A percentile compares a stretch with the other conserved stretches of the same genome.
These are phyloP conservation scores for Schizochytrium sp. DNA, from an alignment of 108 stramenopile species.

Conservation along the genomic window DNA sequence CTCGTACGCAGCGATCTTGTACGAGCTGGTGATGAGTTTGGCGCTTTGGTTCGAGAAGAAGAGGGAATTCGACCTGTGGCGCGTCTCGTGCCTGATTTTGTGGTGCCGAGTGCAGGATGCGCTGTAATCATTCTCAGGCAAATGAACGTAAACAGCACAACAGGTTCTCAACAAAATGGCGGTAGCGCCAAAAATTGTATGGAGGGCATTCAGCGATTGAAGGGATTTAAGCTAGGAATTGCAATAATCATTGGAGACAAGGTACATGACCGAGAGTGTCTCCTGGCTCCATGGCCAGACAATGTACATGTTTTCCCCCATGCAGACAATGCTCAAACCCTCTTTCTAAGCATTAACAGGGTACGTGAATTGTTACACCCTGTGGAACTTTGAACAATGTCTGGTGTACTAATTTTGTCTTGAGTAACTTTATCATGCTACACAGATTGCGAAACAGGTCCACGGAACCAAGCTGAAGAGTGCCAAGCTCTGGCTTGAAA, in stretches of 20 bases:
- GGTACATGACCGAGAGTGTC: not conserved
- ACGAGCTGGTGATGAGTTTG: not conserved
- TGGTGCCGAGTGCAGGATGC: conserved; percentile 31
- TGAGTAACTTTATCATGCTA: not conserved
- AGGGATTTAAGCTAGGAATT: not conserved
- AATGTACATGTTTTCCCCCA: not conserved
- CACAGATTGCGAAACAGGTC: not conserved
- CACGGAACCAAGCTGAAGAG: not conserved
- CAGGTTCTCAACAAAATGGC: not conserved
- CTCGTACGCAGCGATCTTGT: not conserved
- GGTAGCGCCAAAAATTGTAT: not conserved
- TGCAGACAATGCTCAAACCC: not conserved
- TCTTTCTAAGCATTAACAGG: not conserved
- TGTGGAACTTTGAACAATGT: not conserved
- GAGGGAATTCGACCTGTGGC: conserved; percentile 10
- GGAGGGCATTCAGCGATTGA: not conserved
- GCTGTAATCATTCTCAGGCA: not conserved
- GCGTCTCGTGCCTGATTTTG: not conserved
- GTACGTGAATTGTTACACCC: not conserved
- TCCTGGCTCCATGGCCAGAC: not conserved
- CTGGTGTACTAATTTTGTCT: not conserved
- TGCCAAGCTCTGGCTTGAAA: not conserved
- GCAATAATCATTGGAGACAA: not conserved
- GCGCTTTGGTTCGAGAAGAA: not conserved
- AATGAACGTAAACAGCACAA: too few relatives aligned